Base-by-base conservation (phyloP, 139 green algal species). In the Chlamydomonas sp. region DNA sequence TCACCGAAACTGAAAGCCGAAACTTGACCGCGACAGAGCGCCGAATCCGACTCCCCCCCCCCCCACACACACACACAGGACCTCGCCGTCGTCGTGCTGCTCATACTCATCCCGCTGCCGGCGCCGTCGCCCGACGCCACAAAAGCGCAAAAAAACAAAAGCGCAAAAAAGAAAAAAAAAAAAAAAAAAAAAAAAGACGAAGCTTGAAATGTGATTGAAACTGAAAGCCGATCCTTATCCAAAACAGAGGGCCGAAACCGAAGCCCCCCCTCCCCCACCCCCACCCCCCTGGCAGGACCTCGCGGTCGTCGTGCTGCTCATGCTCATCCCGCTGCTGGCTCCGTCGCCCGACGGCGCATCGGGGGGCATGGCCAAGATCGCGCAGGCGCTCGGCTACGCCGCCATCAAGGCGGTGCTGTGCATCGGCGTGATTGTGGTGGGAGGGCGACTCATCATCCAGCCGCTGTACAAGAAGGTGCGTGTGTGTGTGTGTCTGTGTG, bases 231-330 rank as follows among this genome's bases (percentile, higher is more conserved):
- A n/a, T n/a, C n/a, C n/a, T n/a, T n/a, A n/a, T n/a, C n/a, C n/a
- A n/a, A n/a, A n/a, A n/a, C n/a, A n/a, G n/a, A n/a, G n/a, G n/a
- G n/a, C n/a, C n/a, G n/a, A n/a, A n/a, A n/a, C n/a, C n/a, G n/a
- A n/a, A n/a, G 39, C 39, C 10, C 39, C 13, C 39, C 39, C 39
- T 50, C 13, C 39, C 39, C 39, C 39, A 8, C 10, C 10, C 39
- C 10, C 39, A n/a, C 39, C 10, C 49, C 61, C 20, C 4, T 2
- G 4, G 31, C 89, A 96, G 84, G 95, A 99, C 74, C 79, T 99
- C 35, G 92, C 93, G 8, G 95, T 99, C n/a, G 95, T 99, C 58
- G 90, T 97, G 66, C 85, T 99, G 73, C 90, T 99, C 50, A 99
- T 99, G 90, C 84, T 99, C 64, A 96, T 98, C 58, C 95, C 95